Evolutionary conservation across 1,139 yeast species (phyloP), one percentile per base, ranked within the genome.

Genomic region (Candida dubliniensis): DNA sequence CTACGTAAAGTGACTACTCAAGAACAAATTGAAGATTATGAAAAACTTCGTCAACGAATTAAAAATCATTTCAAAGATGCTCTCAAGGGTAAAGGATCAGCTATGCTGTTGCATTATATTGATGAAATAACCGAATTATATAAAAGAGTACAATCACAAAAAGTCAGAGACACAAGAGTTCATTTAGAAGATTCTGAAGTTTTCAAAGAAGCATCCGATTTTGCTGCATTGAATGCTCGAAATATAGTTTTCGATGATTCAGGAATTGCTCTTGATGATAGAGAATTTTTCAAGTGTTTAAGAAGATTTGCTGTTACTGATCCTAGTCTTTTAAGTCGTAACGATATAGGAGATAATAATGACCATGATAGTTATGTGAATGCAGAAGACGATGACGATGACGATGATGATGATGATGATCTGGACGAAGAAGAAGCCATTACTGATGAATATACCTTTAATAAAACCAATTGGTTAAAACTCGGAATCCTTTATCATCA

Each of bases 191-290:
- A 74, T 51, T 65, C 78, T 2, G 74, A 71, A 49, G 71, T 72
- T 2, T 64, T 74, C 43, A 62, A 56, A 41, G 73, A 69, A 45
- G 64, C 73, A 1, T 61, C 77, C 10, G 62, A 58, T 41, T 63
- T 71, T 49, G 76, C 76, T 10, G 74, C 75, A 11, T 56, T 66
- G 26, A 84, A 85, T 44, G 80, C 87, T 2, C 71, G 79, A 42
- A 82, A 81, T 58, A 54, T 83, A 49, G 76, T 76, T 44, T 64
- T 83, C 36, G 87, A 82, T 1, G 76, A 75, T 38, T 67, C 76
- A 7, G 81, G 77, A 7, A 67, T 73, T 8, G 63, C 78, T 1
- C 57, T 86, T 8, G 73, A 71, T 47, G 59, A 76, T 12, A 69
- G 70, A 2, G 83, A 79, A 18, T 76, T 81, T 47, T 54, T 74